Base-by-base conservation (phyloP, 192 early-diverging fungal genomes). In the Phlyctochytrium bullatum region DNA sequence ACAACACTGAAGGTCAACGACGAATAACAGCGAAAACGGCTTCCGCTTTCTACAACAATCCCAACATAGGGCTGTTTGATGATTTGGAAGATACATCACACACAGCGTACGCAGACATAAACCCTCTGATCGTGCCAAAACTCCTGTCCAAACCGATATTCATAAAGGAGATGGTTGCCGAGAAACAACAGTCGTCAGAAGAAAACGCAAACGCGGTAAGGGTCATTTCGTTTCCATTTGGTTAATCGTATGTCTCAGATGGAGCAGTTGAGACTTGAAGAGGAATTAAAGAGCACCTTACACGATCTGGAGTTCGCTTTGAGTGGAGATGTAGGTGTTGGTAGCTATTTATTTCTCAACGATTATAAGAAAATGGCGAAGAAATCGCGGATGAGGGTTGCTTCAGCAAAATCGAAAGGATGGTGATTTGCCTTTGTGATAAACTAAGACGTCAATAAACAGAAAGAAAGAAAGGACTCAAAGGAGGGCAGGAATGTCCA, bases 71-170 rank as follows among this genome's bases (percentile, higher is more conserved):
- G 2, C 25, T 64, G 16, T 51, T 73, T 47, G 60, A 68, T 16
- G 72, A 72, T 23, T 12, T 50, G 14, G 66, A 70, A 63, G 62
- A 66, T 12, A 65, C 35, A 14, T 28, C 59, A 14, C 29, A 28
- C n/a, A 34, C 50, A 16, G 58, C 65, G 14, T 80, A 65, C 63
- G 65, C 76, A 27, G 78, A 83, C 29, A 2, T 72, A 17, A 81
- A 83, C 62, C 76, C 78, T 12, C 62, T 80, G 28, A 71, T 80
- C 24, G 65, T 75, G 24, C 74, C 78, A 0, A 75, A 73, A 52
- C 34, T 78, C 20, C 67, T 76, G 1, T 34, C 64, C 40, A 66
- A 70, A 50, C 67, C 71, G 6, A 23, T 73, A 0, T 73, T 76
- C 57, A 66, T 70, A 20, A 59, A 63, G 35, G 74, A 67, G 3